Evolutionary conservation across 106 monocot genomes (phyloP), one percentile per base, ranked within the genome.

Genomic region (Hemerocallis citrina): DNA sequence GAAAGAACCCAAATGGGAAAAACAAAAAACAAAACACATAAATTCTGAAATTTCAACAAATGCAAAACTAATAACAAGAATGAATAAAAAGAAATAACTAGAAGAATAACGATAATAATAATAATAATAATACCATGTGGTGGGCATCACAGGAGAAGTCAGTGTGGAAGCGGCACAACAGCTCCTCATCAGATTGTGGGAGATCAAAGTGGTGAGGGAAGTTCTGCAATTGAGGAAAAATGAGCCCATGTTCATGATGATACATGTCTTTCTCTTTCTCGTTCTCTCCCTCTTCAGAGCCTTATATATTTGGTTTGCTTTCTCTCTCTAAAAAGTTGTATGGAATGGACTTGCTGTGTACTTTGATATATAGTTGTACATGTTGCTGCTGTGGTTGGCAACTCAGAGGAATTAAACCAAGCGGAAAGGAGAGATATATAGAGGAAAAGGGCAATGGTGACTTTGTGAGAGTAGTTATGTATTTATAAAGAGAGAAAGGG

Each of bases 121-220:
- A 49, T 11, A 28, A 38, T 36, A 22, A 22, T 37, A 12, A 58
- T 58, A 37, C 35, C 37, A 55, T n/a, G n/a, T 36, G 44, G 31
- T 41, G 1, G 13, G 6, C 34, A 58, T 19, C 36, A 38, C 10
- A 58, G 10, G 58, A 20, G 58, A 56, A 4, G 6, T 20, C 56
- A 56, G 31, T 56, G 56, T 56, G 3, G 33, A 56, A 56, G 48
- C 48, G 48, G n/a, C n/a, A 36, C 14, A 34, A 11, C 4, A 58
- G 58, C 6, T 58, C 36, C 6, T 58, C 58, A 58, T 58, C 58
- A 58, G 34, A 20, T 16, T 15, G 31, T 33, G 31, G 27, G 14
- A 29, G 19, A 34, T 33, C 16, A n/a, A 55, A 32, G 17, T 58
- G 19, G 37, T 58, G 37, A 58, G 58, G 58, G 21, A 36, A 58